These are phyloP conservation scores for Rhizopus stolonifer DNA, from an alignment of 371 early-diverging fungal genomes.

Conservation along the genomic window DNA sequence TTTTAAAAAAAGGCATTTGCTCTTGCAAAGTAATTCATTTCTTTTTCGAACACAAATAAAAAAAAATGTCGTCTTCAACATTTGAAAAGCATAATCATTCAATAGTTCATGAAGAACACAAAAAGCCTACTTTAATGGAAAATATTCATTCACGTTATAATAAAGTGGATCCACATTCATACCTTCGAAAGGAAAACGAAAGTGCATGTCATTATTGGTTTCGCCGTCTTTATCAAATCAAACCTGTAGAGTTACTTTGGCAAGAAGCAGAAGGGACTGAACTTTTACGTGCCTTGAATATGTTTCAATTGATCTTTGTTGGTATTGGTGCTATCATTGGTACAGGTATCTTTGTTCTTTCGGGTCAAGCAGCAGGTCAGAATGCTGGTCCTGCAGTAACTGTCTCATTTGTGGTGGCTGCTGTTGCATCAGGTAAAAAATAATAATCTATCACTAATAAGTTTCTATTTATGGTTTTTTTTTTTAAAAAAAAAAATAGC, in stretches of 20 bases:
- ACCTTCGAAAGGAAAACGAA: conserved; percentile 45
- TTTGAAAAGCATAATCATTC: too few relatives aligned
- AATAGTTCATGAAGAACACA: background rate
- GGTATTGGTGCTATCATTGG: conserved; percentile 81
- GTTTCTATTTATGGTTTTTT: background rate
- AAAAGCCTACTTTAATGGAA: conserved; percentile 10
- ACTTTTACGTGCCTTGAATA: conserved; percentile 45
- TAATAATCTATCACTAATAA: background rate
- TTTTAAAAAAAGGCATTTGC: too few relatives aligned
- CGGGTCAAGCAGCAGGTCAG: conserved; percentile 72
- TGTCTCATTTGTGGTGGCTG: conserved; percentile 73
- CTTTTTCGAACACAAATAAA: too few relatives aligned
- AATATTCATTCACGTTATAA: conserved; percentile 19
- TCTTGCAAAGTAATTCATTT: too few relatives aligned
- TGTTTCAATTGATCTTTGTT: conserved; percentile 50
- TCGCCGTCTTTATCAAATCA: conserved; percentile 52
- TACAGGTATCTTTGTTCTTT: conserved; percentile 60
- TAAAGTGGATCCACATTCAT: conserved; percentile 34
- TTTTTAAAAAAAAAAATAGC: conserved; percentile 20
- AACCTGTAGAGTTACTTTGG: conserved; percentile 52
- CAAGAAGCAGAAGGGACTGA: conserved; percentile 48
- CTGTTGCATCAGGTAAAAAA: conserved; percentile 58
- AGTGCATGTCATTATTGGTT: conserved; percentile 34
- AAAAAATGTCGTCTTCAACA: too few relatives aligned
- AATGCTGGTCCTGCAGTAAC: conserved; percentile 85